These are phyloP conservation scores for Hanseniaspora taiwanica DNA, from an alignment of 805 yeast species.

Conservation along the genomic window DNA sequence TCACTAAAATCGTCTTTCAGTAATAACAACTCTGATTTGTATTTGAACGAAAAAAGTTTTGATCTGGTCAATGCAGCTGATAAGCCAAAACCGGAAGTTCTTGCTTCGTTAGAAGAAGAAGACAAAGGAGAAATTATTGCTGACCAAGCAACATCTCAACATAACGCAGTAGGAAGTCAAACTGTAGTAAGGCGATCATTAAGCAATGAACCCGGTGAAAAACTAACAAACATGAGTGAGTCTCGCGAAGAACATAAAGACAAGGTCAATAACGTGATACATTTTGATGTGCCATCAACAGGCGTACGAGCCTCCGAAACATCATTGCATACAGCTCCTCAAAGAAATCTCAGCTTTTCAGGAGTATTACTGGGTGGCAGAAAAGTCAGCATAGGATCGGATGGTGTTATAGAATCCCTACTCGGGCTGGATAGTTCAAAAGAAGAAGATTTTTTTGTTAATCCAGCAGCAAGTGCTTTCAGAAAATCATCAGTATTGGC, in stretches of 20 bases:
- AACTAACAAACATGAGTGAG: too few relatives aligned
- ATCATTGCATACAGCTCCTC: conserved; percentile 1
- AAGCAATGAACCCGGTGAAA: too few relatives aligned
- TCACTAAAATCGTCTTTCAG: conserved; percentile 3
- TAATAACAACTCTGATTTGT: background rate
- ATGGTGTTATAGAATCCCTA: conserved; percentile 8
- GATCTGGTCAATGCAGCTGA: too few relatives aligned
- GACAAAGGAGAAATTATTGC: background rate
- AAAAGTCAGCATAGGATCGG: conserved; percentile 4
- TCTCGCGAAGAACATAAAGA: too few relatives aligned
- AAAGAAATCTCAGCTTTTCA: conserved; percentile 5
- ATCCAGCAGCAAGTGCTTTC: conserved; percentile 10
- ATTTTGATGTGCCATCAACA: conserved; percentile 1
- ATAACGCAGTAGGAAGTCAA: too few relatives aligned
- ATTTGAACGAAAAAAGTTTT: too few relatives aligned
- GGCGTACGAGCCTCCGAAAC: conserved; percentile 3
- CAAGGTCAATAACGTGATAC: too few relatives aligned
- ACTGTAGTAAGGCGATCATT: too few relatives aligned
- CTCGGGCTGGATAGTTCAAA: conserved; percentile 21
- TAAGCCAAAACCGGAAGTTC: too few relatives aligned
- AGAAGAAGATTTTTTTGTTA: conserved; percentile 19
- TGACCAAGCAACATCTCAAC: too few relatives aligned
- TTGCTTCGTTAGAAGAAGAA: background rate
- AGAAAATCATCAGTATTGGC: conserved; percentile 3
- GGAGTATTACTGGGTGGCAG: conserved; percentile 1